Evolutionary conservation across 208 protist genomes (phyloP).

Genomic region (Acanthamoeba culbertsoni): DNA sequence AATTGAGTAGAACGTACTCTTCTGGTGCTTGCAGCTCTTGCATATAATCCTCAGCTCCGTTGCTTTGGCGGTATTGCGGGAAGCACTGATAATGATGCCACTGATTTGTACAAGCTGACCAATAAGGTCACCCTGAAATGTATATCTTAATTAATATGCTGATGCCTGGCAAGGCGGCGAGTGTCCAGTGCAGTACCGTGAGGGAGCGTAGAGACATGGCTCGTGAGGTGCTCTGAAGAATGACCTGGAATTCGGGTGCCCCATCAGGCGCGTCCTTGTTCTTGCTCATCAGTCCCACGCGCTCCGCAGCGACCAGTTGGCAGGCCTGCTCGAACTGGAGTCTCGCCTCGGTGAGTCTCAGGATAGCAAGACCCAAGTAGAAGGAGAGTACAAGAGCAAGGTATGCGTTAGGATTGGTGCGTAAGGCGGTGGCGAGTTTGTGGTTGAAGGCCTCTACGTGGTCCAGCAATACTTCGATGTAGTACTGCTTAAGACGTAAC

Average conservation of each 20-base stretch:
- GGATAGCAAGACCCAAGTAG: not conserved
- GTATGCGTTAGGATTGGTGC: slow-evolving; percentile 4
- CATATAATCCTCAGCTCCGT: not conserved
- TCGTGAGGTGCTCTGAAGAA: slow-evolving; percentile 53
- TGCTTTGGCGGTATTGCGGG: slow-evolving; percentile 62
- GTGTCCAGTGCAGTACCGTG: not conserved
- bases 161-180: not conserved
- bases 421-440: not conserved
- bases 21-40: slow-evolving; percentile 49
- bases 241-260: slow-evolving; percentile 64
- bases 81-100: slow-evolving; percentile 75
- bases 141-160: not conserved
- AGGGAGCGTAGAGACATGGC: slow-evolving; percentile 63
- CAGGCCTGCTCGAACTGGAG: slow-evolving; percentile 21
- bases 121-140: slow-evolving; percentile 48
- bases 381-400: slow-evolving; percentile 18
- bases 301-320: not conserved
- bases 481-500: slow-evolving; percentile 10
- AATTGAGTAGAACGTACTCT: not conserved
- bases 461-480: slow-evolving; percentile 9
- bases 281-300: slow-evolving; percentile 41
- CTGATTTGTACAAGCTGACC: slow-evolving; percentile 66
- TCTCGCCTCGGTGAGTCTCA: not conserved
- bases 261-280: not conserved
- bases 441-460: slow-evolving; percentile 22